These are phyloP conservation scores for Nannochloropsis gaditana DNA, from an alignment of 108 stramenopile genomes.

Conservation along the genomic window DNA sequence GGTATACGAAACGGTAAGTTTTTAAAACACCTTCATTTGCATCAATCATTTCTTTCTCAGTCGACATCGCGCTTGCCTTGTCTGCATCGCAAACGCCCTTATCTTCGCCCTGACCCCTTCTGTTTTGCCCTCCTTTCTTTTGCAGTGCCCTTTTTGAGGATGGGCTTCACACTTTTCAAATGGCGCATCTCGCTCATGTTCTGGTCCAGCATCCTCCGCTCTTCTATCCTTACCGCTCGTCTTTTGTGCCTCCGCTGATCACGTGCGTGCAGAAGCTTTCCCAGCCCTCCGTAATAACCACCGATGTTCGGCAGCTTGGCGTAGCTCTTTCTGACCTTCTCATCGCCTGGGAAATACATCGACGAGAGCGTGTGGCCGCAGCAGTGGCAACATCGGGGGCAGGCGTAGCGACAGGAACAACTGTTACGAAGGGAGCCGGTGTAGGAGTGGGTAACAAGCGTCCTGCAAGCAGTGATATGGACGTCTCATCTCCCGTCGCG, in stretches of 20 bases:
- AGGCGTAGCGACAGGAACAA: background rate
- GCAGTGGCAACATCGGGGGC: constrained; percentile 22
- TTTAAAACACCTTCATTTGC: background rate
- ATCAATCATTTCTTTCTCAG: too few relatives aligned
- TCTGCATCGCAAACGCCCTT: too few relatives aligned
- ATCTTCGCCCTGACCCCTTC: background rate
- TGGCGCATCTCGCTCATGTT: constrained; percentile 44
- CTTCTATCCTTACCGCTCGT: constrained; percentile 59
- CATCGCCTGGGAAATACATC: constrained; percentile 64
- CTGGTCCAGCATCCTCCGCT: constrained; percentile 66
- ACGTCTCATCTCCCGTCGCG: background rate
- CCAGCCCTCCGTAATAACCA: constrained; percentile 26
- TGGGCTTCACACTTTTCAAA: constrained; percentile 46
- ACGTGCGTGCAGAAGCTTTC: constrained; percentile 42
- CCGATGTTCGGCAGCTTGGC: constrained; percentile 66
- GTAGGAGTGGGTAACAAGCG: background rate
- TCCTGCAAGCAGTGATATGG: background rate
- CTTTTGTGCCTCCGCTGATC: constrained; percentile 73
- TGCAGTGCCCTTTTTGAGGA: constrained; percentile 72
- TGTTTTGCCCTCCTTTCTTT: background rate
- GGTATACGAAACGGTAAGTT: background rate
- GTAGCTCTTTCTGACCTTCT: constrained; percentile 70
- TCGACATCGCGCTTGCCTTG: too few relatives aligned
- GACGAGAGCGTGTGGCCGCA: constrained; percentile 40
- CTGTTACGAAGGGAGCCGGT: background rate